Base-by-base conservation (phyloP, 2,329 filamentous ascomycete genomes). In the Exophiala xenobiotica region DNA sequence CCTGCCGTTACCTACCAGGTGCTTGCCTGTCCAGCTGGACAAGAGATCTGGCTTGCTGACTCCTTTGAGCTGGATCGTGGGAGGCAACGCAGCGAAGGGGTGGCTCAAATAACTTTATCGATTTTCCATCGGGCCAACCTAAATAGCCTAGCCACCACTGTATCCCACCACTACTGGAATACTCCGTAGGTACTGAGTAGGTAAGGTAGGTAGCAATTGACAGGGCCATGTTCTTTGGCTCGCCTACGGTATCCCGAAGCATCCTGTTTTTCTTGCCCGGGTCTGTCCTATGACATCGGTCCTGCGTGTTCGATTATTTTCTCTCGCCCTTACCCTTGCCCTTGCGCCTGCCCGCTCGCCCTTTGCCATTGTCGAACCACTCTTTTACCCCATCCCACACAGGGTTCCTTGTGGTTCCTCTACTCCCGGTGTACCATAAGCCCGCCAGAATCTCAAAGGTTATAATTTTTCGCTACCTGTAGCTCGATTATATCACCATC, bases 401-500 rank as follows among this genome's bases (percentile, higher is more conserved):
- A 40, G 16, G 16, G 11, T 33, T 11, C 12, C 11, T 11, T 33
- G 29, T 12, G 22, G 22, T 12, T 14, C 12, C 7, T n/a, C 38
- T 23, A 23, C 38, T 9, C 38, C 9, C n/a, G 22, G 38, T 40
- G 22, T 12, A 11, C 19, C 19, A 40, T 40, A 44, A 37, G 33
- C 23, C 43, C 42, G 46, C 46, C 42, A 31, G 27, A 51, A 42
- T 51, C 45, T 39, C 27, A 45, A 44, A 53, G 35, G 45, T 41
- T 56, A 46, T 46, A 41, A 52, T 38, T 57, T 46, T 50, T 44
- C 42, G 40, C 22, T 23, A 37, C 42, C 39, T 53, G 48, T 37
- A 44, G 39, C 53, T 51, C 50, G 42, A 48, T 58, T 49, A 42
- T 59, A 54, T 54, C 49, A 52, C 56, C 41, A 39, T 40, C 26